These are phyloP conservation scores for Durio zibethinus DNA, from an alignment of 345 rosid species.

Conservation along the genomic window DNA sequence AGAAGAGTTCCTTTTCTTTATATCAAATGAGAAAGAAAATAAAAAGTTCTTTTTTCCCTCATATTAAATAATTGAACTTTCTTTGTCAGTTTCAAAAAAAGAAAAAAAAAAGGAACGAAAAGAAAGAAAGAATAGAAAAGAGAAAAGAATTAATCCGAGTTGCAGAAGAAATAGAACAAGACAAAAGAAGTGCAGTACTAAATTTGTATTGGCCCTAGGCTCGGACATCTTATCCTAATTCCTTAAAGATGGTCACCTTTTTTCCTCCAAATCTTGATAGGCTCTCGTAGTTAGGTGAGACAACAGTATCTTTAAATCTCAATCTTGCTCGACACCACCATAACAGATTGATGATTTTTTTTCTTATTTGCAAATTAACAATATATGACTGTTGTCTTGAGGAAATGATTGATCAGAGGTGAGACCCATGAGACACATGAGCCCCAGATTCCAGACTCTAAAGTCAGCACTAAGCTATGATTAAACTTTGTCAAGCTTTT, in stretches of 20 bases:
- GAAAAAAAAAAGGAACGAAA: neutral
- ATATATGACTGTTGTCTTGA: slow-evolving; percentile 19
- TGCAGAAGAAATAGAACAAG: neutral
- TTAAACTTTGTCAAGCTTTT: slow-evolving; percentile 30
- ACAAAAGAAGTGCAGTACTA: neutral
- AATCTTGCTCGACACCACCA: slow-evolving; percentile 23
- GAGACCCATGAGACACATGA: slow-evolving; percentile 1
- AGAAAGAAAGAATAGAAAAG: neutral
- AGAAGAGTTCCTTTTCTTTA: neutral
- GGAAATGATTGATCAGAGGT: too few relatives aligned
- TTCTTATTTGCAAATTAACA: neutral
- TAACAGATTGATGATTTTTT: slow-evolving; percentile 22
- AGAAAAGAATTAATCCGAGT: neutral
- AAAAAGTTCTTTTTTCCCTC: neutral
- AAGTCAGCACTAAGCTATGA: slow-evolving; percentile 45
- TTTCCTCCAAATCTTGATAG: slow-evolving; percentile 8
- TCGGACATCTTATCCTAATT: slow-evolving; percentile 6
- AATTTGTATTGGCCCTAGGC: neutral
- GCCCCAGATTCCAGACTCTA: slow-evolving; percentile 22
- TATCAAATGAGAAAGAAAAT: neutral
- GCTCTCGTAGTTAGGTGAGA: slow-evolving; percentile 36
- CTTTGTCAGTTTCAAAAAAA: neutral
- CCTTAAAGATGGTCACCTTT: slow-evolving; percentile 26
- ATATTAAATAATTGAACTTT: neutral
- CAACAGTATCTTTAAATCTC: neutral